A percentile compares a stretch with the other conserved stretches of the same genome.
These are phyloP conservation scores for Pseudonectria buxi DNA, from an alignment of 2,329 filamentous ascomycete genomes.

Conservation along the genomic window DNA sequence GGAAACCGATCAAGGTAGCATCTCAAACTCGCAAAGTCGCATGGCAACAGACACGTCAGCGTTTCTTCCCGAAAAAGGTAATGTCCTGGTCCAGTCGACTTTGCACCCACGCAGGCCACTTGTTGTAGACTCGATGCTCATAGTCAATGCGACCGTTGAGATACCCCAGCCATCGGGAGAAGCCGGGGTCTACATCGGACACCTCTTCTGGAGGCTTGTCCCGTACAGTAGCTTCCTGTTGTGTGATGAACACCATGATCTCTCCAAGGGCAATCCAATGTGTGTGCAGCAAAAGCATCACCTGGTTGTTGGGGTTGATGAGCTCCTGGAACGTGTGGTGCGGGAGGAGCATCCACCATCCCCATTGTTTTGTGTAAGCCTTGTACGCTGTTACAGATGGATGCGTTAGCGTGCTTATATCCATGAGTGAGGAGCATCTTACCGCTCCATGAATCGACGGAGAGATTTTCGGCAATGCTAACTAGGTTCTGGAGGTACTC, in stretches of 20 bases:
- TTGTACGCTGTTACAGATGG: constrained; percentile 36
- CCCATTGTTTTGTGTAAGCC: constrained; percentile 43
- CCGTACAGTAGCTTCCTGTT: constrained; percentile 31
- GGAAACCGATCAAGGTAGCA: too few relatives aligned
- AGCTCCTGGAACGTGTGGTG: constrained; percentile 45
- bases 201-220: constrained; percentile 20
- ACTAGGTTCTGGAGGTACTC: constrained; percentile 40
- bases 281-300: constrained; percentile 40
- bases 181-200: constrained; percentile 34
- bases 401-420: constrained; percentile 1
- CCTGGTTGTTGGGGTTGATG: constrained; percentile 40
- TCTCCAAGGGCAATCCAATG: constrained; percentile 51
- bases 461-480: constrained; percentile 44
- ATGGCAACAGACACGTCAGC: too few relatives aligned
- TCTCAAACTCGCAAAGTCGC: too few relatives aligned
- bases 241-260: constrained; percentile 44
- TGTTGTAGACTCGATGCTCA: constrained; percentile 40
- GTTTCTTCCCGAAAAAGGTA: constrained; percentile 36
- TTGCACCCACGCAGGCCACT: constrained; percentile 51
- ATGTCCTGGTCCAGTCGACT: constrained; percentile 39
- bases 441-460: constrained; percentile 48
- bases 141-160: constrained; percentile 41
- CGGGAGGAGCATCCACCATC: constrained; percentile 52
- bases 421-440: constrained; percentile 11
- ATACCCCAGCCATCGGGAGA: constrained; percentile 43